Evolutionary conservation across 768 basidiomycete genomes (phyloP).

Genomic region (Termitomyces sp.): DNA sequence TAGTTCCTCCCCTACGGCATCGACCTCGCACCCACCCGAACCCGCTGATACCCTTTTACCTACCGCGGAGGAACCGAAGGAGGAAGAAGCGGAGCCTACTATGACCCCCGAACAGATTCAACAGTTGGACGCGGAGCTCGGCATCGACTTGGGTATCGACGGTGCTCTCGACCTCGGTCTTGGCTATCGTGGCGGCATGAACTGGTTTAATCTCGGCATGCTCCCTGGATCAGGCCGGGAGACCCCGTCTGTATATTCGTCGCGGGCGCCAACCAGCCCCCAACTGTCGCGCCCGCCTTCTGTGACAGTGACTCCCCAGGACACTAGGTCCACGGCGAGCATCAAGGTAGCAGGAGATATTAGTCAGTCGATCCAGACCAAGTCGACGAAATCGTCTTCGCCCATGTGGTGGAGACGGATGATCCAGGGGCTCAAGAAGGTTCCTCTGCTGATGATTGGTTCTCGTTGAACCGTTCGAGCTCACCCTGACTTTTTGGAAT

Average conservation of each 20-base stretch:
- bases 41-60: not conserved
- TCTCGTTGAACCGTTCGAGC: not conserved
- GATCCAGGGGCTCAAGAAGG: constrained; percentile 20
- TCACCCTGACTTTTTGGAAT: not conserved
- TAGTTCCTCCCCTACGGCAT: constrained; percentile 9
- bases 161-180: constrained; percentile 36
- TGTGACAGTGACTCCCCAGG: constrained; percentile 14
- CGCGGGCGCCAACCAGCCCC: constrained; percentile 25
- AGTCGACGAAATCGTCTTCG: constrained; percentile 10
- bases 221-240: constrained; percentile 31
- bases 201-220: constrained; percentile 34
- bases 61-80: not conserved
- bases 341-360: constrained; percentile 5
- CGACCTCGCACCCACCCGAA: constrained; percentile 5
- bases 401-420: constrained; percentile 29
- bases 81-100: constrained; percentile 10
- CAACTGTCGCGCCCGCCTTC: constrained; percentile 25
- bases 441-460: constrained; percentile 16
- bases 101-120: constrained; percentile 33
- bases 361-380: constrained; percentile 7
- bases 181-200: constrained; percentile 31
- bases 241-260: constrained; percentile 32
- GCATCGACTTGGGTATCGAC: constrained; percentile 32
- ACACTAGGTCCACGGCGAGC: constrained; percentile 15
- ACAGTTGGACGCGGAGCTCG: constrained; percentile 28